These are phyloP conservation scores for Uncinocarpus reesii DNA, from an alignment of 2,329 filamentous ascomycete genomes.

Conservation along the genomic window DNA sequence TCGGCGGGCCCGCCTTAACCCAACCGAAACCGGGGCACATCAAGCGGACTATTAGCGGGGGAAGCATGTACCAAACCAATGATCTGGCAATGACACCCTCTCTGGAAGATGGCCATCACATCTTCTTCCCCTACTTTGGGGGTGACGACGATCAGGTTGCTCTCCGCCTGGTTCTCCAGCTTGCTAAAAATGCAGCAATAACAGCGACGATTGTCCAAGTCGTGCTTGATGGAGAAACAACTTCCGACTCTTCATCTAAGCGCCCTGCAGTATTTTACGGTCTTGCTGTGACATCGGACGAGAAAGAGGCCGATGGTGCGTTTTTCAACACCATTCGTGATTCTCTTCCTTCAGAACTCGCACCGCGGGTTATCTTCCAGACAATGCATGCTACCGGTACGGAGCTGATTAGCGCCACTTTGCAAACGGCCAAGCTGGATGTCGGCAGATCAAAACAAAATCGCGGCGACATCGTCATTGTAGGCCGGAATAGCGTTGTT, in stretches of 20 bases:
- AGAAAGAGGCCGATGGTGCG: constrained; percentile 37
- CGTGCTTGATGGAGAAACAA: constrained; percentile 19
- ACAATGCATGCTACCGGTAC: constrained; percentile 22
- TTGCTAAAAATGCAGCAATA: constrained; percentile 67
- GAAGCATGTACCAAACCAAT: constrained; percentile 52
- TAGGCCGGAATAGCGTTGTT: constrained; percentile 27
- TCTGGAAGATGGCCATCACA: constrained; percentile 62
- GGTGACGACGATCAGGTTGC: constrained; percentile 72
- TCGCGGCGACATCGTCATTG: constrained; percentile 59
- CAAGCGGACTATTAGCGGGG: constrained; percentile 42
- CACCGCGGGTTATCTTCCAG: constrained; percentile 49
- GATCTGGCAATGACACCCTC: constrained; percentile 50
- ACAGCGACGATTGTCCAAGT: constrained; percentile 66
- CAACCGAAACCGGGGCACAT: constrained; percentile 27
- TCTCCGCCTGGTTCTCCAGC: constrained; percentile 69
- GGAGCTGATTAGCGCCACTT: constrained; percentile 37
- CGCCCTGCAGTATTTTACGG: not conserved
- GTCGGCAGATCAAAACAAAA: constrained; percentile 53
- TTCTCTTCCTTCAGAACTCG: constrained; percentile 44
- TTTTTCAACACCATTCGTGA: constrained; percentile 51
- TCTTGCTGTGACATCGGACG: constrained; percentile 10
- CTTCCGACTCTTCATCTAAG: constrained; percentile 9
- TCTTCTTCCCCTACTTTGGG: constrained; percentile 81
- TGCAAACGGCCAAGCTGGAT: constrained; percentile 48
- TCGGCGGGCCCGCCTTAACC: constrained; percentile 37